Evolutionary conservation across 345 rosid species (phyloP), one percentile per base, ranked within the genome.

Genomic region (Eucalyptus albens): DNA sequence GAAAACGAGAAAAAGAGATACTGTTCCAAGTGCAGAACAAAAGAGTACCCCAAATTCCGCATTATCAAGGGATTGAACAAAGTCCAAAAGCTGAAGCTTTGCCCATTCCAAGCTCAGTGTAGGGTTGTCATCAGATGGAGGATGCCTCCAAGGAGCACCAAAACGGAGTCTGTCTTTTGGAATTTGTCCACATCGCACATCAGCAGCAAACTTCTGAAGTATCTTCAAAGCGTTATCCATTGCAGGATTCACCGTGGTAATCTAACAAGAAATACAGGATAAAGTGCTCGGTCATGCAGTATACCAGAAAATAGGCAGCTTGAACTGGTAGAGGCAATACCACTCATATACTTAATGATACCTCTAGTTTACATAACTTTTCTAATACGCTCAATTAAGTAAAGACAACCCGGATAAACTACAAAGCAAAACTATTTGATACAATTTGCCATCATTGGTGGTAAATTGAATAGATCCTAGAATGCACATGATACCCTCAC

Each of bases 121-220:
- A 59, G 94, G 93, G 90, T 94, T 92, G 65, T 94, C 91, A 11
- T 90, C 90, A 83, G 26, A 90, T 14, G 99, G 97, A 92, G 98
- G 96, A 95, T 98, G 98, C 90, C 99, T 95, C 99, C 99, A 98
- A 87, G 99, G 91, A 91, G 98, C 95, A 91, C 99, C 99, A 94
- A 95, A 98, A 50, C 93, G 94, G 69, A 97, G 90, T 91, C 89
- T 96, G 88, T 96, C 96, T 90, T 92, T 92, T 19, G 95, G 94
- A 91, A 97, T 91, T 87, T 86, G 94, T 92, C 99, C 98, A 72
- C 88, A 91, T 88, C 80, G 94, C 50, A 91, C 98, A 92, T 96
- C 99, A 89, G 81, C 89, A 65, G 96, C 99, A 93, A 96, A 96
- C 87, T 93, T 92, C 90, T 94, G 95, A 37, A 97, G 92, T 91